Conservation (phyloP, 2,329 filamentous ascomycete genomes). For the Gremmenia infestans region DNA sequence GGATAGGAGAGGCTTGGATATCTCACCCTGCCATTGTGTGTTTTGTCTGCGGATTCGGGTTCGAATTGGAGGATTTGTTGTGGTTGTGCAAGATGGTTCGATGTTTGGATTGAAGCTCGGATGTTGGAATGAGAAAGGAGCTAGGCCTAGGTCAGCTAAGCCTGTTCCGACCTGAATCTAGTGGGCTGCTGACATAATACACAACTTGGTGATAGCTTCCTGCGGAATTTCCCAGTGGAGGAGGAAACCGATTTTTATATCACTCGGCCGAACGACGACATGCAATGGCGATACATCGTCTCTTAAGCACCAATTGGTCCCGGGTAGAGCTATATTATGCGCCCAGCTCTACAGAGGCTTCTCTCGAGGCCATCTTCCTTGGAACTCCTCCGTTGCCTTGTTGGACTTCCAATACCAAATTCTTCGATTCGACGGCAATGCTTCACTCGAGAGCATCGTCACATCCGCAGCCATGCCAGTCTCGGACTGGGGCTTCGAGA, state of each 20-base stretch:
- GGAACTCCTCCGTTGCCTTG: conserved; percentile 21
- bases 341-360: conserved; percentile 27
- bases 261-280: conserved; percentile 2
- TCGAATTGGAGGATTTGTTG: conserved; percentile 8
- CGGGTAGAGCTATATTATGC: conserved; percentile 19
- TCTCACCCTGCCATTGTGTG: conserved; percentile 31
- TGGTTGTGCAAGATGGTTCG: conserved; percentile 12
- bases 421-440: neutral
- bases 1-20: conserved; percentile 1
- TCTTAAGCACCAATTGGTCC: conserved; percentile 9
- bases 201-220: neutral
- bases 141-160: too few relatives aligned
- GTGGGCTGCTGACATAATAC: conserved; percentile 8
- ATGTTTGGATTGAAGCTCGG: conserved; percentile 19
- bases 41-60: conserved; percentile 11
- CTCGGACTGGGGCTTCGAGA: neutral
- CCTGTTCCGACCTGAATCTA: conserved; percentile 2
- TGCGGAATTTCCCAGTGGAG: neutral
- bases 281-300: conserved; percentile 21
- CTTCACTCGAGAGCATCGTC: neutral
- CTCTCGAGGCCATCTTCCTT: conserved; percentile 28
- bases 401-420: conserved; percentile 6
- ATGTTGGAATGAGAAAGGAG: neutral
- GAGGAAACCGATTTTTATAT: neutral
- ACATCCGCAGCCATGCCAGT: neutral